Percentiles rank a stretch among this genome's conserved stretches.
These are phyloP conservation scores for Rhodotorula babjevae DNA, from an alignment of 768 basidiomycete species.

Conservation along the genomic window DNA sequence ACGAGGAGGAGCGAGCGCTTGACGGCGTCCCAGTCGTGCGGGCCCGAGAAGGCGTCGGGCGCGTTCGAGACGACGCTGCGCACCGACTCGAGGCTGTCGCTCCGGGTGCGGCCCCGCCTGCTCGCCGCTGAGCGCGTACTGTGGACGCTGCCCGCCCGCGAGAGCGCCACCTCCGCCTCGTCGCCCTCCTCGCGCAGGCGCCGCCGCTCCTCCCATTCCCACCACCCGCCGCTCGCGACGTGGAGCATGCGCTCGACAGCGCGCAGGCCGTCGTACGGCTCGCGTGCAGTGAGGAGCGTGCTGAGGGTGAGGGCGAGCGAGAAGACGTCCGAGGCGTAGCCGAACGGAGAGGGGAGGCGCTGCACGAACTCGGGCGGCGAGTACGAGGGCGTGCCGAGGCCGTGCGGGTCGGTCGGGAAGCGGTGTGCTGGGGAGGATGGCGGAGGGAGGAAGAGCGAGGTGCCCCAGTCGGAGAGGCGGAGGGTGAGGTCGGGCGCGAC, in stretches of 20 bases:
- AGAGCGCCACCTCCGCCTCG: not conserved
- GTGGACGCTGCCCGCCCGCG: conserved; percentile 17
- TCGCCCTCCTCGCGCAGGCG: conserved; percentile 38
- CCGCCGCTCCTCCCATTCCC: conserved; percentile 48
- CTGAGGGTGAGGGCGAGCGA: conserved; percentile 50
- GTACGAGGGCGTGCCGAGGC: conserved; percentile 51
- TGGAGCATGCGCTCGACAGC: conserved; percentile 49
- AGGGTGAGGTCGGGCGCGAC: conserved; percentile 45
- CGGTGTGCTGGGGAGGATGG: conserved; percentile 42
- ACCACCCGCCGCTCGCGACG: conserved; percentile 47
- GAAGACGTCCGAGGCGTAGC: conserved; percentile 50
- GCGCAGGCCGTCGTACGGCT: conserved; percentile 48
- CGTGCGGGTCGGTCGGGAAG: conserved; percentile 47
- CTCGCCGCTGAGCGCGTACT: conserved; percentile 2
- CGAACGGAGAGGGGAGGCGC: conserved; percentile 45
- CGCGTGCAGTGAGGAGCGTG: conserved; percentile 47
- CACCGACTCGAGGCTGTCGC: conserved; percentile 18
- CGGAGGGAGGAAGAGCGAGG: conserved; percentile 47
- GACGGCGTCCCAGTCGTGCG: conserved; percentile 4
- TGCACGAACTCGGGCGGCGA: conserved; percentile 50
- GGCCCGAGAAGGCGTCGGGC: not conserved
- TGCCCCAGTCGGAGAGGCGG: conserved; percentile 51
- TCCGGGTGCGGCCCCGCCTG: conserved; percentile 2
- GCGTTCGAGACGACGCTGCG: conserved; percentile 1
- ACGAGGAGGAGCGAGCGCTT: conserved; percentile 13